Evolutionary conservation across 345 rosid species (phyloP).

Genomic region (Diplotaxis tenuifolia): DNA sequence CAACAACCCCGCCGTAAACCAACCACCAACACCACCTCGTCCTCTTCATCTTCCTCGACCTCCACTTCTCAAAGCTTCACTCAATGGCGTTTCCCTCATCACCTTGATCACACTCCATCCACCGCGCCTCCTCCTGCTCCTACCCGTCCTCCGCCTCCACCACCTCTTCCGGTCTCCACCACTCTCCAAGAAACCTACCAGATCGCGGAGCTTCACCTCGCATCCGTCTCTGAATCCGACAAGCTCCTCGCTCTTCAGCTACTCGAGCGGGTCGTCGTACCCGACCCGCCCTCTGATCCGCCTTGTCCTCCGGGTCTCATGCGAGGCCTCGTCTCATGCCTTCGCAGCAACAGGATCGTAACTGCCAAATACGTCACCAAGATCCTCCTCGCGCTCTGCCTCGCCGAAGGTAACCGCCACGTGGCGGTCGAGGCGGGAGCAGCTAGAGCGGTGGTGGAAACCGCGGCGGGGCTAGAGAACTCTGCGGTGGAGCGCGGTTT

Average conservation of each 20-base stretch:
- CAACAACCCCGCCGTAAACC: slow-evolving; percentile 28
- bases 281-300: slow-evolving; percentile 73
- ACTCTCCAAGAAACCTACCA: slow-evolving; percentile 65
- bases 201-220: slow-evolving; percentile 64
- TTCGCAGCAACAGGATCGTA: slow-evolving; percentile 43
- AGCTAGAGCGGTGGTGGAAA: slow-evolving; percentile 65
- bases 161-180: slow-evolving; percentile 45
- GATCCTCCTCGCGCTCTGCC: slow-evolving; percentile 67
- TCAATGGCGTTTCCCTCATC: slow-evolving; percentile 79
- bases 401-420: slow-evolving; percentile 70
- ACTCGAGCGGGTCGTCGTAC: slow-evolving; percentile 66
- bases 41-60: slow-evolving; percentile 76
- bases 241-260: slow-evolving; percentile 67
- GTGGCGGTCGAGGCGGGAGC: slow-evolving; percentile 86
- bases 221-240: slow-evolving; percentile 53
- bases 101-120: slow-evolving; percentile 37
- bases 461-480: slow-evolving; percentile 60
- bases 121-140: slow-evolving; percentile 43
- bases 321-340: slow-evolving; percentile 56
- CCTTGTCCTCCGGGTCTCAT: slow-evolving; percentile 65
- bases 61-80: slow-evolving; percentile 89
- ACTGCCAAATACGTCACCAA: slow-evolving; percentile 70
- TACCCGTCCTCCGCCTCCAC: slow-evolving; percentile 31
- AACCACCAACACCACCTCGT: slow-evolving; percentile 41
- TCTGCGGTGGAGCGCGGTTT: slow-evolving; percentile 72